A percentile compares a stretch with the other conserved stretches of the same genome.
Evolutionary conservation across 345 rosid species (phyloP).

Genomic region (Salix brachista): DNA sequence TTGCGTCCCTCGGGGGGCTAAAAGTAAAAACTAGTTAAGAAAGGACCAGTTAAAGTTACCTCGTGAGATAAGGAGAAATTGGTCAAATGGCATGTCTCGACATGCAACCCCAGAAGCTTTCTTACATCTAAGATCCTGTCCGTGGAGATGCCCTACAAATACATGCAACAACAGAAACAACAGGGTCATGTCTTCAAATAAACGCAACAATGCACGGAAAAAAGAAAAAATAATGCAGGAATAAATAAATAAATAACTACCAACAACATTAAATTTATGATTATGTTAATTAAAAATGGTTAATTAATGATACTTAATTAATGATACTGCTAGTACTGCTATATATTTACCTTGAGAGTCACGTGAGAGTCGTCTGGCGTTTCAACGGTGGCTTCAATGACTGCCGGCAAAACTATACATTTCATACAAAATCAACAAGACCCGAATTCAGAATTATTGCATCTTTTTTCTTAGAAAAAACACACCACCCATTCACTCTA

Average conservation of each 20-base stretch:
- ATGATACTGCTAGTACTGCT: no score
- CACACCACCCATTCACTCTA: neutral
- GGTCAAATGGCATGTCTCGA: slow-evolving; percentile 32
- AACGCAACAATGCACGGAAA: no score
- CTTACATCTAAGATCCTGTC: slow-evolving; percentile 34
- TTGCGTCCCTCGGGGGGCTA: neutral
- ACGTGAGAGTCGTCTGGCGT: slow-evolving; percentile 28
- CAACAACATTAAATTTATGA: neutral
- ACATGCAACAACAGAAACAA: neutral
- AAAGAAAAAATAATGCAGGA: neutral
- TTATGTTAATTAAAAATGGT: no score
- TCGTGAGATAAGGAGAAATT: slow-evolving; percentile 34
- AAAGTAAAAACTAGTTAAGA: neutral
- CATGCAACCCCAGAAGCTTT: slow-evolving; percentile 27
- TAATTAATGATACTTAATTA: no score
- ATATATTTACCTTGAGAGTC: slow-evolving; percentile 20
- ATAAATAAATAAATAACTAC: neutral
- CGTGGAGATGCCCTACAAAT: slow-evolving; percentile 28
- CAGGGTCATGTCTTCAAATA: no score
- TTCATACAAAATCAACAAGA: neutral
- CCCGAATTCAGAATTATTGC: neutral
- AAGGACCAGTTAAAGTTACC: slow-evolving; percentile 10
- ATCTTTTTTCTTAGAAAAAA: no score
- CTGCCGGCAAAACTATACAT: slow-evolving; percentile 26
- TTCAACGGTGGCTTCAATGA: slow-evolving; percentile 23